These are phyloP conservation scores for Sporothrix brasiliensis DNA, from an alignment of 2,329 filamentous ascomycete species.

Conservation along the genomic window DNA sequence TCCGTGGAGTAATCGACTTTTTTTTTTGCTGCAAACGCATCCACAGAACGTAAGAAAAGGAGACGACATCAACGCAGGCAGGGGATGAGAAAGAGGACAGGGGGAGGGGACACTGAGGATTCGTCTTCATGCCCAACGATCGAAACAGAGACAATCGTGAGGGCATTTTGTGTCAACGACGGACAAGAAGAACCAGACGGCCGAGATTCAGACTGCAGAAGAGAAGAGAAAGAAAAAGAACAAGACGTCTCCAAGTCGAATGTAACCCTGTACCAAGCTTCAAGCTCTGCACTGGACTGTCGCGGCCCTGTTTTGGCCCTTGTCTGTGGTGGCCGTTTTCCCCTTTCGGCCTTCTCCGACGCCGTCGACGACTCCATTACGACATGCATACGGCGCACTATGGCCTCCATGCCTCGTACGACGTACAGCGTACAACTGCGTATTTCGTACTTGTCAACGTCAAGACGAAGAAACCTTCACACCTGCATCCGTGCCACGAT, in stretches of 20 bases:
- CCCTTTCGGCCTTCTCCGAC: constrained; percentile 1
- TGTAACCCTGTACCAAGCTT: constrained; percentile 3
- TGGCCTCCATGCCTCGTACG: too few species aligned
- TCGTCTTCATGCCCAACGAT: not conserved
- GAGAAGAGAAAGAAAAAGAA: not conserved
- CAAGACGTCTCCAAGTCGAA: not conserved
- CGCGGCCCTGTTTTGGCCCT: constrained; percentile 1
- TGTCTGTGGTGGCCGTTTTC: not conserved
- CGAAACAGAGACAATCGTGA: not conserved
- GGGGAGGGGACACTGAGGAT: not conserved
- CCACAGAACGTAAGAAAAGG: not conserved
- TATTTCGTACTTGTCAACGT: too few species aligned
- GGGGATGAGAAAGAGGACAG: too few species aligned
- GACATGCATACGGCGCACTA: too few species aligned
- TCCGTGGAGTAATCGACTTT: not conserved
- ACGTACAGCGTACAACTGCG: too few species aligned
- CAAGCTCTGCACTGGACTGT: not conserved
- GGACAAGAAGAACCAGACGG: not conserved
- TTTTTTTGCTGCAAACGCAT: not conserved
- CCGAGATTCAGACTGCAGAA: too few species aligned
- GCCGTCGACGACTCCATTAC: constrained; percentile 2
- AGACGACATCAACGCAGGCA: constrained; percentile 19
- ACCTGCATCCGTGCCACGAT: too few species aligned
- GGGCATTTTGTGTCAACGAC: too few species aligned
- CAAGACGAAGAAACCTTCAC: too few species aligned